These are phyloP conservation scores for Scytalidium sp. DNA, from an alignment of 2,329 filamentous ascomycete species.

Conservation along the genomic window DNA sequence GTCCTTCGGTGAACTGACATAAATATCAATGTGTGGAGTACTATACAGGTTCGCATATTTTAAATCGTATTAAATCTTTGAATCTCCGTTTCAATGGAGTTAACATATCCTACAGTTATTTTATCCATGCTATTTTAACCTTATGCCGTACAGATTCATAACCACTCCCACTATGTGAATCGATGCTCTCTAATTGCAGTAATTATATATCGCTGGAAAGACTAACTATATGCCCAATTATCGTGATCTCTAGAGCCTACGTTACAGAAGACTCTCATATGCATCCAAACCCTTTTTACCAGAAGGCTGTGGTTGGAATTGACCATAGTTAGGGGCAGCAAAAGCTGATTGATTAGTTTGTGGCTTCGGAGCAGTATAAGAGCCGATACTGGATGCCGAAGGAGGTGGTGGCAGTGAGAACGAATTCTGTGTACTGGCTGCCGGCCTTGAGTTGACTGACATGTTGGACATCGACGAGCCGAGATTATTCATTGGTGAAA, in stretches of 20 bases:
- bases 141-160: too few species aligned
- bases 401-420: constrained; percentile 53
- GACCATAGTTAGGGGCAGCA: constrained; percentile 1
- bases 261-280: constrained; percentile 51
- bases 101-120: too few species aligned
- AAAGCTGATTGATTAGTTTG: constrained; percentile 11
- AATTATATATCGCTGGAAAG: not conserved
- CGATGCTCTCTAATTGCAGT: not conserved
- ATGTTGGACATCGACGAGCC: constrained; percentile 44
- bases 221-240: too few species aligned
- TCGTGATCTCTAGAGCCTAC: too few species aligned
- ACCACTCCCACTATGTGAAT: too few species aligned
- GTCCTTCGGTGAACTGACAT: not conserved
- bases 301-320: constrained; percentile 12
- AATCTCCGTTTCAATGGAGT: too few species aligned
- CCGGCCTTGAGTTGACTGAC: constrained; percentile 43
- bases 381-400: constrained; percentile 12
- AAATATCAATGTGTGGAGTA: too few species aligned
- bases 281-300: constrained; percentile 47
- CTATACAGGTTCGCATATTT: too few species aligned
- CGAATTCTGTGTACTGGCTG: constrained; percentile 36
- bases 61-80: too few species aligned
- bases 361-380: constrained; percentile 27
- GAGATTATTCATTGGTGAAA: constrained; percentile 34
- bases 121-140: too few species aligned